phyloP scores from a whole-genome alignment of 768 basidiomycete genomes.

The Rhodosporidiobolus odoratus region DNA sequence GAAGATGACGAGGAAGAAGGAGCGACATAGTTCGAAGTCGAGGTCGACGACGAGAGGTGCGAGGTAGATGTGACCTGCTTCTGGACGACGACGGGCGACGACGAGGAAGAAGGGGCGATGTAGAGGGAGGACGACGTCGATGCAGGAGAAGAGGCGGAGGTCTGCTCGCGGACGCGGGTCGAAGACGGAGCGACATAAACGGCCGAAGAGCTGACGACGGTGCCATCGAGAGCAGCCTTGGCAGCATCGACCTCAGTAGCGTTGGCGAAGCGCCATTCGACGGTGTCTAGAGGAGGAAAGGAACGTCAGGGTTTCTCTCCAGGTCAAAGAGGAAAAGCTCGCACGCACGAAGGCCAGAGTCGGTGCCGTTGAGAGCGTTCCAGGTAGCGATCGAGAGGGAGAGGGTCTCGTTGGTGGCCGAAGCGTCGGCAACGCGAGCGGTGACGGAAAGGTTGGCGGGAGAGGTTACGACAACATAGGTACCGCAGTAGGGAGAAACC shows the following conservation, averaged over 20 bases:
- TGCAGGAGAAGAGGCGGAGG: conserved; percentile 24
- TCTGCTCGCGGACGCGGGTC: too few relatives aligned
- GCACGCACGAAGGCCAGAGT: conserved; percentile 12
- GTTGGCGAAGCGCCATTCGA: conserved; percentile 38
- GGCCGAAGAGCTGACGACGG: conserved; percentile 46
- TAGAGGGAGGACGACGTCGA: not conserved
- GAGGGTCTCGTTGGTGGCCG: conserved; percentile 19
- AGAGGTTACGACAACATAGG: conserved; percentile 59
- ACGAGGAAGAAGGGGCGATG: not conserved
- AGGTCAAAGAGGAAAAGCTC: not conserved
- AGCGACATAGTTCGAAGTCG: not conserved
- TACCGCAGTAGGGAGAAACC: conserved; percentile 62
- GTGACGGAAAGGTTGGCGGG: conserved; percentile 56
- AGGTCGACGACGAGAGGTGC: not conserved
- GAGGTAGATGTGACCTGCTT: too few relatives aligned
- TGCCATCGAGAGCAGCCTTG: conserved; percentile 52
- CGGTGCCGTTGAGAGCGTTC: conserved; percentile 42
- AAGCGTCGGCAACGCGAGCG: conserved; percentile 69
- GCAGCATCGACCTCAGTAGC: conserved; percentile 46
- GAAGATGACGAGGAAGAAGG: not conserved
- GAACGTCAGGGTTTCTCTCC: conserved; percentile 52
- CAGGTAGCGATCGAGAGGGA: conserved; percentile 45
- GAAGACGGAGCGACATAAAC: conserved; percentile 10
- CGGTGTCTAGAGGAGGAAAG: conserved; percentile 47
- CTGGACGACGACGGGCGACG: too few relatives aligned